A percentile compares a stretch with the other conserved stretches of the same genome.
Evolutionary conservation across 768 basidiomycete genomes (phyloP).

Genomic region (Hygrocybe punicea): DNA sequence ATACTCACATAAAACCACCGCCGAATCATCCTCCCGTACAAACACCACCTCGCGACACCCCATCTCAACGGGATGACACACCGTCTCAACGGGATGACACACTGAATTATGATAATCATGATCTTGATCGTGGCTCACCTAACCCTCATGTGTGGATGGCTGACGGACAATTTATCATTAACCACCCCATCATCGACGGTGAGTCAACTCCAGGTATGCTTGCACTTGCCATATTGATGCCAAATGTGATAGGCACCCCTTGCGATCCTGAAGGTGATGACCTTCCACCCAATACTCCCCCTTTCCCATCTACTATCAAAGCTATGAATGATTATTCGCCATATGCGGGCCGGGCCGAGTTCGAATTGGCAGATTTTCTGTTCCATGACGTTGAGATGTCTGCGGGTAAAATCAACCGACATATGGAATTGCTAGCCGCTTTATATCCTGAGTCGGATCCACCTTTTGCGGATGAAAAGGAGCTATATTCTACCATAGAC

Average conservation of each 20-base stretch:
- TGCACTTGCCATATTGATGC: not conserved
- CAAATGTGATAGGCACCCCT: not conserved
- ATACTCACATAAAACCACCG: no score
- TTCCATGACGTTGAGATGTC: slow-evolving; percentile 26
- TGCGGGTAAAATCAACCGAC: slow-evolving; percentile 15
- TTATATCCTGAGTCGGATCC: slow-evolving; percentile 10
- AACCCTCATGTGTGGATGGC: no score
- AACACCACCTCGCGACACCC: no score
- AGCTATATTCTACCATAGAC: slow-evolving; percentile 27
- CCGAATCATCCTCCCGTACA: no score
- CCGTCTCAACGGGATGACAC: no score
- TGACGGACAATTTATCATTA: no score
- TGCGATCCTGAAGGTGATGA: not conserved
- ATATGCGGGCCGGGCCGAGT: slow-evolving; percentile 23
- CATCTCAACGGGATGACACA: no score
- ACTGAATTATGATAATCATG: no score
- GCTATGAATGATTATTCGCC: slow-evolving; percentile 23
- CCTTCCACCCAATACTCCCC: slow-evolving; percentile 5
- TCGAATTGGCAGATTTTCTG: slow-evolving; percentile 29
- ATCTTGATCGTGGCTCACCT: no score
- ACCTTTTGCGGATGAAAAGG: slow-evolving; percentile 19
- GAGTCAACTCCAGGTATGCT: not conserved
- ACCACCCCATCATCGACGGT: not conserved
- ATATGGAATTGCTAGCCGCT: slow-evolving; percentile 26
- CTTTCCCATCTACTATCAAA: not conserved